phyloP scores from a whole-genome alignment of 208 protist species.

The Trypanosoma platydactyli region DNA sequence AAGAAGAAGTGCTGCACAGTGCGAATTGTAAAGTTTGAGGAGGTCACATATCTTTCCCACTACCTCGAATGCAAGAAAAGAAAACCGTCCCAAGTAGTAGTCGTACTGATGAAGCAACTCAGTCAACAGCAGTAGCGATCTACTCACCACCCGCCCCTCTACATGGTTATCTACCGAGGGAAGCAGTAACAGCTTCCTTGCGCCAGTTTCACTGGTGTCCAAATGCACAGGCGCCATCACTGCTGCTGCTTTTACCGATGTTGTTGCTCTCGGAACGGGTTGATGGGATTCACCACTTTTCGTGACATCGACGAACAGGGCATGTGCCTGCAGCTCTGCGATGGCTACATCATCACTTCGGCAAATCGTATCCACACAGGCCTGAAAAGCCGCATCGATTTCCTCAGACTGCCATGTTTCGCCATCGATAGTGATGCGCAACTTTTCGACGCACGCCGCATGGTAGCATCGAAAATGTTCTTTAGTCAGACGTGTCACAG shows the following conservation, averaged over 20 bases:
- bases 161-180: conserved; percentile 27
- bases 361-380: conserved; percentile 63
- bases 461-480: conserved; percentile 63
- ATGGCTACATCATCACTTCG: conserved; percentile 38
- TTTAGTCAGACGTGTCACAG: conserved; percentile 51
- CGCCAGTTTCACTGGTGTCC: conserved; percentile 15
- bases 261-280: not conserved
- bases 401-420: conserved; percentile 71
- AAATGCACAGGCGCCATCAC: conserved; percentile 2
- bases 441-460: conserved; percentile 51
- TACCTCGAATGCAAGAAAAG: conserved; percentile 83
- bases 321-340: conserved; percentile 4
- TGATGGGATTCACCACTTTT: not conserved
- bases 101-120: conserved; percentile 81
- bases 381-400: conserved; percentile 59
- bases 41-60: conserved; percentile 75
- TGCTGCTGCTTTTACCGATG: conserved; percentile 3
- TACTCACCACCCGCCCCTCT: conserved; percentile 67
- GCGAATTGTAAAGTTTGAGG: conserved; percentile 72
- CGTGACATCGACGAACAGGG: conserved; percentile 24
- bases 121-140: conserved; percentile 71
- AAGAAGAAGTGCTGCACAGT: conserved; percentile 73
- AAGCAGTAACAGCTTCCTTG: conserved; percentile 36
- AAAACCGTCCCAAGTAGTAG: conserved; percentile 67
- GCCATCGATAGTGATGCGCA: conserved; percentile 60